Evolutionary conservation across 345 rosid species (phyloP).

Genomic region (Xanthoceras sorbifolium): DNA sequence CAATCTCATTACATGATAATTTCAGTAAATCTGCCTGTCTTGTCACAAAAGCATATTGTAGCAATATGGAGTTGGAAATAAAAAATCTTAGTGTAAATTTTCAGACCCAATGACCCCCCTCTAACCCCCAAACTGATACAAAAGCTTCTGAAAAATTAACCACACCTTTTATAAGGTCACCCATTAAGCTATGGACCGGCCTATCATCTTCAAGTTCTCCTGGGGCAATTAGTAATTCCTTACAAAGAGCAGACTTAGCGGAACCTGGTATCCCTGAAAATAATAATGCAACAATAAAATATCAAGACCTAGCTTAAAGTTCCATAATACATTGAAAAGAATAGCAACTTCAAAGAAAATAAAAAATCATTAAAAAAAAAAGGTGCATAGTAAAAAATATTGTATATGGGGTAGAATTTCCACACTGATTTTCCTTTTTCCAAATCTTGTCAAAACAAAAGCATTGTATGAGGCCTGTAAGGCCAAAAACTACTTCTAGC

Average conservation of each 20-base stretch:
- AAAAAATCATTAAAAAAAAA: background rate
- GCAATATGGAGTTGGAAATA: background rate
- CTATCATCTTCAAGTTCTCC: conserved; percentile 84
- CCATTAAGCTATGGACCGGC: conserved; percentile 87
- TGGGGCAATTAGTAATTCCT: conserved; percentile 67
- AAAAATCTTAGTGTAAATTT: background rate
- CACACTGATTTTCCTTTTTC: background rate
- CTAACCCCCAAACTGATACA: background rate
- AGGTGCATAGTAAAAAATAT: background rate
- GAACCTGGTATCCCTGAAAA: conserved; percentile 92
- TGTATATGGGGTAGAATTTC: background rate
- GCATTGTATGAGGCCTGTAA: background rate
- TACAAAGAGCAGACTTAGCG: conserved; percentile 97
- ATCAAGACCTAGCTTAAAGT: background rate
- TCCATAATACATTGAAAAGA: background rate
- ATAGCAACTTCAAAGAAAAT: conserved; percentile 1
- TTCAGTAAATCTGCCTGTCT: background rate
- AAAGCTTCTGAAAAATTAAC: conserved; percentile 9
- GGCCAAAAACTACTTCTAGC: background rate
- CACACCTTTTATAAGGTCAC: conserved; percentile 90
- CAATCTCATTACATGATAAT: background rate
- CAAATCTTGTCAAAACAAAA: background rate
- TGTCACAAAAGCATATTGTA: background rate
- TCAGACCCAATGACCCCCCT: background rate
- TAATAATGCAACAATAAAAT: background rate